A percentile compares a stretch with the other conserved stretches of the same genome.
phyloP scores from a whole-genome alignment of 73 alveolate species.

The Paramecium primaurelia region DNA sequence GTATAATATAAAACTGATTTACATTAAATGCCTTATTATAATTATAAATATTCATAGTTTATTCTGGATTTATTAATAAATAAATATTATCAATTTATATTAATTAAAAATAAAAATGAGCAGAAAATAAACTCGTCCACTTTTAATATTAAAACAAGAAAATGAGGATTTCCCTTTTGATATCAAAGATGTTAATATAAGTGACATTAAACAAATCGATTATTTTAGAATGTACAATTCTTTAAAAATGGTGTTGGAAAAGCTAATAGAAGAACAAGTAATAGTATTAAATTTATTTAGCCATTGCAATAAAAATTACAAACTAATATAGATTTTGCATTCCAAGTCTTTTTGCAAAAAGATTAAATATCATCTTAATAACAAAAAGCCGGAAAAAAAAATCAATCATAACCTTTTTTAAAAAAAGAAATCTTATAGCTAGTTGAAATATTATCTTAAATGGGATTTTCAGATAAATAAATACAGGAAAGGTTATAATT shows the following conservation, averaged over 20 bases:
- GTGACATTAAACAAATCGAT: background rate
- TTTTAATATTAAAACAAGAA: slow-evolving; percentile 1
- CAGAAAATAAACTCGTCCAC: slow-evolving; percentile 29
- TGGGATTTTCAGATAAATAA: background rate
- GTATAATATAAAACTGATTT: no score
- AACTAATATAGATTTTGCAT: background rate
- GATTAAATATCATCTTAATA: background rate
- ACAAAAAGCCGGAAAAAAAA: background rate
- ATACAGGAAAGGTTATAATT: background rate
- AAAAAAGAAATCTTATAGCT: background rate
- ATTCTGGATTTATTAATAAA: background rate
- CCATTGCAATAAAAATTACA: background rate
- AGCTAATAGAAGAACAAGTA: background rate
- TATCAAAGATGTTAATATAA: background rate
- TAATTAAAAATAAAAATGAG: background rate
- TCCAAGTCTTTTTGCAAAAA: background rate
- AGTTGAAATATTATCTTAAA: background rate
- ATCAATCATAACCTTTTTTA: background rate
- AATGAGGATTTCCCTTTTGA: slow-evolving; percentile 39
- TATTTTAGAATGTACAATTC: background rate
- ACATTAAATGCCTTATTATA: no score
- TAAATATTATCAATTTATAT: background rate
- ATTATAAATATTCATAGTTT: no score
- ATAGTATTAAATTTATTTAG: background rate
- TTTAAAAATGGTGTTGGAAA: background rate